Conservation (phyloP, 208 protist genomes). For the Trypanosoma congolense region DNA sequence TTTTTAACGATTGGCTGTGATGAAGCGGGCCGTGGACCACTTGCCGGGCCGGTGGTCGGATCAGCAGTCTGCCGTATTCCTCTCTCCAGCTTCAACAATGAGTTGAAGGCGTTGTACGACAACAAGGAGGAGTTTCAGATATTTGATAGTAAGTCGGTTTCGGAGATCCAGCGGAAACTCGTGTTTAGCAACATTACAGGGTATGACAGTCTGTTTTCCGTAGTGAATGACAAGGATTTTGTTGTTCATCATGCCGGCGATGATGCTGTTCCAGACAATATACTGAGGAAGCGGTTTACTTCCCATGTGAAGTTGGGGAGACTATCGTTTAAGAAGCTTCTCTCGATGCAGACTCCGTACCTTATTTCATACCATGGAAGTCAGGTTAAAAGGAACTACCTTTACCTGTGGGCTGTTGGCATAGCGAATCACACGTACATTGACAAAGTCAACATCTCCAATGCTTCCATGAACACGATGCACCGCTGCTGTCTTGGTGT, state of each 20-base stretch:
- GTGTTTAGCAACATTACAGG: slow-evolving; percentile 84
- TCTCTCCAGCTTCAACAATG: slow-evolving; percentile 86
- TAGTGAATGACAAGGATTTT: slow-evolving; percentile 56
- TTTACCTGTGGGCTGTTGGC: slow-evolving; percentile 85
- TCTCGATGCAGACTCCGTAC: slow-evolving; percentile 83
- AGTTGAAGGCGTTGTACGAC: slow-evolving; percentile 68
- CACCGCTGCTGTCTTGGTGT: slow-evolving; percentile 72
- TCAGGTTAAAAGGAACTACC: slow-evolving; percentile 75
- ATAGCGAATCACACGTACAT: slow-evolving; percentile 89
- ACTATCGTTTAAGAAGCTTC: slow-evolving; percentile 78
- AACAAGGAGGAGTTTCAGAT: slow-evolving; percentile 79
- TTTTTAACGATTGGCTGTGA: slow-evolving; percentile 85
- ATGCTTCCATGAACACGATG: slow-evolving; percentile 81
- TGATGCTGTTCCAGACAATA: slow-evolving; percentile 39
- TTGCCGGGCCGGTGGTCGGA: slow-evolving; percentile 86
- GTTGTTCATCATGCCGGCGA: slow-evolving; percentile 73
- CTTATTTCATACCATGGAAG: slow-evolving; percentile 78
- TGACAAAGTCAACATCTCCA: slow-evolving; percentile 81
- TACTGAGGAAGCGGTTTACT: slow-evolving; percentile 39
- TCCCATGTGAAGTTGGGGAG: slow-evolving; percentile 60
- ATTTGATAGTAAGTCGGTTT: slow-evolving; percentile 84
- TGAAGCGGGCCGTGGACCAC: slow-evolving; percentile 82
- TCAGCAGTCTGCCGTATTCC: slow-evolving; percentile 82
- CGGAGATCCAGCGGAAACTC: slow-evolving; percentile 64
- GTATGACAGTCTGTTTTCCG: slow-evolving; percentile 67